Conservation (phyloP, 2,329 filamentous ascomycete species). For the Ceratocystis harringtonii region DNA sequence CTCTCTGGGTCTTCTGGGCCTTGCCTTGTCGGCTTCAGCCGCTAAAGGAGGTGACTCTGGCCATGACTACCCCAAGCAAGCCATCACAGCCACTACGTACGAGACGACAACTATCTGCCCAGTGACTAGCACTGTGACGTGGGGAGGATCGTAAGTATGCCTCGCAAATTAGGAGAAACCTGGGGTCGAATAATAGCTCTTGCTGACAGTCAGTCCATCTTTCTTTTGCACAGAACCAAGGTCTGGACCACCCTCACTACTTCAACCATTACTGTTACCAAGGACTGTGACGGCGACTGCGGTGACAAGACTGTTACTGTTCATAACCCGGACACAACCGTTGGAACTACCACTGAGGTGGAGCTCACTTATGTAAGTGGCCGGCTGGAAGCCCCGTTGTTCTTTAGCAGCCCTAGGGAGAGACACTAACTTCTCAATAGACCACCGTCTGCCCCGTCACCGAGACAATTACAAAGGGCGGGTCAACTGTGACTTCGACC, state of each 20-base stretch:
- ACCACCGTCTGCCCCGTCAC: conserved; percentile 15
- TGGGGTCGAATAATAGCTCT: not conserved
- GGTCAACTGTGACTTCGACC: conserved; percentile 11
- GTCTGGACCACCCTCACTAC: conserved; percentile 7
- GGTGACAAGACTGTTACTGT: conserved; percentile 11
- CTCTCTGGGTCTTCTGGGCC: conserved; percentile 5
- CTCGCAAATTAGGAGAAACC: not conserved
- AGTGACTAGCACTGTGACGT: conserved; percentile 21
- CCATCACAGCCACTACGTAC: conserved; percentile 1
- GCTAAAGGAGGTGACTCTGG: not conserved
- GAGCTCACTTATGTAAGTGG: conserved; percentile 11
- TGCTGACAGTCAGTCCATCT: not conserved
- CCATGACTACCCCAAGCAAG: not conserved
- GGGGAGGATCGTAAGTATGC: conserved; percentile 18
- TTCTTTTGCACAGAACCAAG: conserved; percentile 3
- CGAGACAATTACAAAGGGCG: conserved; percentile 15
- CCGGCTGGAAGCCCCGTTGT: too few species aligned
- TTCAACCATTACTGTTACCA: conserved; percentile 11
- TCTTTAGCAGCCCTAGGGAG: not conserved
- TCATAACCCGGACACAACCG: conserved; percentile 2
- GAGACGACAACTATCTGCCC: conserved; percentile 15
- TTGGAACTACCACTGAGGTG: conserved; percentile 12
- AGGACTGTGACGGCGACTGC: conserved; percentile 5
- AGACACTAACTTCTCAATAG: conserved; percentile 7
- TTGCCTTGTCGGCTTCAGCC: conserved; percentile 3